Evolutionary conservation across 2,329 filamentous ascomycete species (phyloP), one percentile per base, ranked within the genome.

Genomic region (Fusarium oxysporum): DNA sequence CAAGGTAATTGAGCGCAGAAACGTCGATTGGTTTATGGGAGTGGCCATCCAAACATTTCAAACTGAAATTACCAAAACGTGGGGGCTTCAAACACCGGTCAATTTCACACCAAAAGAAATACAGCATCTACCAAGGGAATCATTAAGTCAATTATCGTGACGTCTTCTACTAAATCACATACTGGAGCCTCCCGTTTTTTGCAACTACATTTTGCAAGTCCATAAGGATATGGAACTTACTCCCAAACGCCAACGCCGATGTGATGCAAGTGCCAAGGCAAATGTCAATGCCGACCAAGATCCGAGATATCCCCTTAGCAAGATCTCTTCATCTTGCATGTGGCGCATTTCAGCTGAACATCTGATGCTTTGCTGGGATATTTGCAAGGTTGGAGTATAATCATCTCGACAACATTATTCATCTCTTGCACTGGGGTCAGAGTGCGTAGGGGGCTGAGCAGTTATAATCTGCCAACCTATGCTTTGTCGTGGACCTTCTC

Each of bases 261-360:
- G 43, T 44, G 57, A 57, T 58, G 44, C 45, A 32, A 58, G 53
- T 56, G 21, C 47, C 50, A 74, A 74, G 69, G 54, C 74, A 48
- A 43, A 35, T 57, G 19, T 25, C 51, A 74, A 76, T 71, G 60
- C 76, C 76, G 76, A 77, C 58, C 53, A 68, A 76, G 63, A 74
- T 75, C 76, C 76, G 76, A 77, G 74, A 77, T 77, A 71, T 73
- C 72, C 60, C 76, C 76, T 63, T 63, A 65, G 51, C 62, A 62
- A 64, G 53, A 75, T 77, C 65, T 73, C 47, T 35, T 35, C 65
- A 73, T 73, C 50, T 62, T 60, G 57, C 59, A 63, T 65, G 56
- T 43, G 58, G 56, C 69, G 55, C 59, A 44, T 51, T 59, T 54
- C 68, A 67, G 50, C 41, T 54, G 41, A 41, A 35, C 17, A 28